Conservation (phyloP, 1,139 yeast genomes). For the Taphrina wiesneri region DNA sequence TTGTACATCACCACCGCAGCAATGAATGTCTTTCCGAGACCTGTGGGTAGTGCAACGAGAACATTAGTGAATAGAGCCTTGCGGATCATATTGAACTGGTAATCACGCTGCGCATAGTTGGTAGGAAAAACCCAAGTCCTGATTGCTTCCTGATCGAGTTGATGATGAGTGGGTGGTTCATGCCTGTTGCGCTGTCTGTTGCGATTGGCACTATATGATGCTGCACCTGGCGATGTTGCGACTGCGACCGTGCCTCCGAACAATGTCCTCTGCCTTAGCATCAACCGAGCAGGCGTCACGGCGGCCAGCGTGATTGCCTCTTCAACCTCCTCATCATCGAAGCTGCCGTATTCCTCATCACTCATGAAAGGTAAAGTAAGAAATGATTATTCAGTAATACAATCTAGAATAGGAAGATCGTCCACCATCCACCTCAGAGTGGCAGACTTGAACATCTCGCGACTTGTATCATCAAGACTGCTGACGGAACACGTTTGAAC, state of each 20-base stretch:
- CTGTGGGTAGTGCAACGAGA: conserved; percentile 92
- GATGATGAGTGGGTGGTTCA: conserved; percentile 36
- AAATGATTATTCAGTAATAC: not conserved
- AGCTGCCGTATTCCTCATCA: conserved; percentile 26
- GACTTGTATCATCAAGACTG: too few species aligned
- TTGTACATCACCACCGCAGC: conserved; percentile 94
- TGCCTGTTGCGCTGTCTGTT: conserved; percentile 12
- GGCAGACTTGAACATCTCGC: too few species aligned
- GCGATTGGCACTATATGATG: conserved; percentile 14
- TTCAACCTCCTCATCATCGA: conserved; percentile 19
- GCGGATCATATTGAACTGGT: conserved; percentile 77
- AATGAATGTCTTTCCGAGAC: conserved; percentile 94
- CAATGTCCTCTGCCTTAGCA: conserved; percentile 3
- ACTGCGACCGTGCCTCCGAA: conserved; percentile 1
- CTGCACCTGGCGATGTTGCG: conserved; percentile 21
- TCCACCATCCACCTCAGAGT: not conserved
- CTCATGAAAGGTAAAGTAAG: conserved; percentile 3
- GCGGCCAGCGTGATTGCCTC: conserved; percentile 1
- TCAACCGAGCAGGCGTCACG: conserved; percentile 3
- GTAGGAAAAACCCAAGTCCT: conserved; percentile 75
- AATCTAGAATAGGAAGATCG: not conserved
- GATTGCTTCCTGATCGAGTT: conserved; percentile 31
- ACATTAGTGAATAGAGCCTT: conserved; percentile 72
- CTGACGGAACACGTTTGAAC: too few species aligned
- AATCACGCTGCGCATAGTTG: conserved; percentile 78